Evolutionary conservation across 495 filamentous ascomycete species (phyloP).

Genomic region (Endocarpon pusillum): DNA sequence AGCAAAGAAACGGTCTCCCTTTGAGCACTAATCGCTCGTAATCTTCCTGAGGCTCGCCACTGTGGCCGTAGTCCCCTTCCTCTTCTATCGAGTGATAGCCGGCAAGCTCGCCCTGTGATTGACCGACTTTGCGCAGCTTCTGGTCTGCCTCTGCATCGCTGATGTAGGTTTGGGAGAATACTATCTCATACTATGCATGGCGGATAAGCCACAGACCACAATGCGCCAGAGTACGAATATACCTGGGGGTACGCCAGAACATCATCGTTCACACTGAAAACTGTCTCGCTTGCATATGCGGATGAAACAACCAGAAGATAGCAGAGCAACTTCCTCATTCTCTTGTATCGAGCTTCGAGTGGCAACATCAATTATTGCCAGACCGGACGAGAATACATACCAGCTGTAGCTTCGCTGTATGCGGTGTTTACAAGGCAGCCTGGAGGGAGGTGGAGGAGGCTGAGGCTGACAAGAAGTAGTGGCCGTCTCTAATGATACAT

Average conservation of each 20-base stretch:
- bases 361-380: no score
- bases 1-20: slow-evolving; percentile 62
- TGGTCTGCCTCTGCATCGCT: slow-evolving; percentile 53
- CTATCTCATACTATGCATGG: slow-evolving; percentile 54
- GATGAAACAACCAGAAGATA: slow-evolving; percentile 24
- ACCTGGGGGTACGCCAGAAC: slow-evolving; percentile 86
- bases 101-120: no score
- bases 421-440: no score
- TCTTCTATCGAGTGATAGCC: no score
- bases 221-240: slow-evolving; percentile 9
- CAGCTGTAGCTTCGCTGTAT: no score
- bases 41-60: slow-evolving; percentile 19
- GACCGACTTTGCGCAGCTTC: no score
- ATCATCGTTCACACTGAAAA: slow-evolving; percentile 79
- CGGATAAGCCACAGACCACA: not conserved
- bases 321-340: no score
- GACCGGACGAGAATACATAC: no score
- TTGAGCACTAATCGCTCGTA: slow-evolving; percentile 59
- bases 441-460: no score
- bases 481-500: no score
- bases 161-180: slow-evolving; percentile 59
- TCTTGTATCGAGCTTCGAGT: no score
- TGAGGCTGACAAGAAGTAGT: no score
- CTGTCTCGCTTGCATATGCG: slow-evolving; percentile 34
- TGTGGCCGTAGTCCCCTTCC: slow-evolving; percentile 5